phyloP scores from a whole-genome alignment of 176 grass and related monocot species.

The Carex parvula region DNA sequence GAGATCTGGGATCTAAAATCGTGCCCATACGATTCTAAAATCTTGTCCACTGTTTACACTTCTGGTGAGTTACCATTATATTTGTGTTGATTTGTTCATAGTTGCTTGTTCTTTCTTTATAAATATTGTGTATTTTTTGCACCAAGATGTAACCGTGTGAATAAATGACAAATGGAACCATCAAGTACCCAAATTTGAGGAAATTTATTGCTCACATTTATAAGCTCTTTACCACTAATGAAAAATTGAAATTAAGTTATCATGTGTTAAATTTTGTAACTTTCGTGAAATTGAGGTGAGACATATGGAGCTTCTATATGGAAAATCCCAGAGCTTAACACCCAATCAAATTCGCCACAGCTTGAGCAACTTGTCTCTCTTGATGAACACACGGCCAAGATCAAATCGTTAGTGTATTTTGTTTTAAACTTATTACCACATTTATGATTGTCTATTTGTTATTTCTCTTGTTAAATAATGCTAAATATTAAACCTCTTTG shows the following conservation, averaged over 20 bases:
- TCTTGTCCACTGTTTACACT: constrained; percentile 89
- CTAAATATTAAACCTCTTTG: constrained; percentile 29
- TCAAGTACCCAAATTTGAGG: not conserved
- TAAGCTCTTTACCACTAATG: not conserved
- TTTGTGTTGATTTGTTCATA: not conserved
- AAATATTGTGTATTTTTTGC: not conserved
- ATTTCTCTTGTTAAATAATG: not conserved
- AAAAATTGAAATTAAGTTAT: not conserved
- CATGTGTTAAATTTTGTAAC: constrained; percentile 25
- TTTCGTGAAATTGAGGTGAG: constrained; percentile 48
- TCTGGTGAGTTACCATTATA: constrained; percentile 52
- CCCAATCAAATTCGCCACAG: constrained; percentile 72
- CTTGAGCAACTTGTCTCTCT: constrained; percentile 67
- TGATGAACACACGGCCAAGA: constrained; percentile 56
- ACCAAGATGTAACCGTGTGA: not conserved
- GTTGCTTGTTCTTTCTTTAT: not conserved
- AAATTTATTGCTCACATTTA: not conserved
- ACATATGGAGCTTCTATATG: constrained; percentile 79
- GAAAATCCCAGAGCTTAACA: constrained; percentile 66
- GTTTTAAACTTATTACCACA: constrained; percentile 1
- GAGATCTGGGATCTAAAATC: constrained; percentile 99
- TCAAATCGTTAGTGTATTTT: constrained; percentile 57
- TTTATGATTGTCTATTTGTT: not conserved
- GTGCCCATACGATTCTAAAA: constrained; percentile 78
- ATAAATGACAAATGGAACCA: not conserved